Conservation (phyloP, 148 eudicot species). For the Rhododendron ferrugineum region DNA sequence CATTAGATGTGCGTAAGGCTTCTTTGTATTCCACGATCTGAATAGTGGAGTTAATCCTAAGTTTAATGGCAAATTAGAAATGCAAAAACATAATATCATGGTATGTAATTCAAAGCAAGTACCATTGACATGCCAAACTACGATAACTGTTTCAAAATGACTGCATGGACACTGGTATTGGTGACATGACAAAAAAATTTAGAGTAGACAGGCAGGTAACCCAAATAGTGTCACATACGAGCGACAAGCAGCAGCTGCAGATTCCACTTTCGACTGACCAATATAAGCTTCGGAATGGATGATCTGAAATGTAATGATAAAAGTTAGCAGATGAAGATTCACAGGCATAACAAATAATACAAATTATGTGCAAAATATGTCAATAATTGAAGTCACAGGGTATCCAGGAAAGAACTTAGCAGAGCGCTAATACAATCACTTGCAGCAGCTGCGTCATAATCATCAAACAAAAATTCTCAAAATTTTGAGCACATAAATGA, state of each 20-base stretch:
- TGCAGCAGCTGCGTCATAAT: not conserved
- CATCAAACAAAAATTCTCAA: slow-evolving; percentile 5
- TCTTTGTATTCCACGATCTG: slow-evolving; percentile 76
- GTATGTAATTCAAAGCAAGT: not conserved
- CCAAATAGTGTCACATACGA: slow-evolving; percentile 47
- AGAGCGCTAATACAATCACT: not conserved
- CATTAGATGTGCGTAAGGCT: slow-evolving; percentile 86
- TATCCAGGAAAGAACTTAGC: not conserved
- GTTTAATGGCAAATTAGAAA: slow-evolving; percentile 13
- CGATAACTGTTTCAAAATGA: slow-evolving; percentile 1
- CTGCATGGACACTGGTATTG: not conserved
- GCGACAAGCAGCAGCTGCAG: slow-evolving; percentile 93
- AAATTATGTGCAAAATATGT: not conserved
- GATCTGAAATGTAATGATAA: slow-evolving; percentile 34
- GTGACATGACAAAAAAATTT: not conserved
- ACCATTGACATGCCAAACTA: slow-evolving; percentile 2
- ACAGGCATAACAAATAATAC: not conserved
- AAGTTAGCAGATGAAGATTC: not conserved
- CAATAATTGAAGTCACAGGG: not conserved
- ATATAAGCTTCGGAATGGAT: slow-evolving; percentile 87
- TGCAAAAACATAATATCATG: not conserved
- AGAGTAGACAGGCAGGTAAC: slow-evolving; percentile 2
- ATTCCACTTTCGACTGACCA: slow-evolving; percentile 88
- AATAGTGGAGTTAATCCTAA: slow-evolving; percentile 76
- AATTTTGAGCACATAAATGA: not conserved